Evolutionary conservation across 1,284 basidiomycete genomes (phyloP), one percentile per base, ranked within the genome.

Genomic region (Ustanciosporium gigantosporum): DNA sequence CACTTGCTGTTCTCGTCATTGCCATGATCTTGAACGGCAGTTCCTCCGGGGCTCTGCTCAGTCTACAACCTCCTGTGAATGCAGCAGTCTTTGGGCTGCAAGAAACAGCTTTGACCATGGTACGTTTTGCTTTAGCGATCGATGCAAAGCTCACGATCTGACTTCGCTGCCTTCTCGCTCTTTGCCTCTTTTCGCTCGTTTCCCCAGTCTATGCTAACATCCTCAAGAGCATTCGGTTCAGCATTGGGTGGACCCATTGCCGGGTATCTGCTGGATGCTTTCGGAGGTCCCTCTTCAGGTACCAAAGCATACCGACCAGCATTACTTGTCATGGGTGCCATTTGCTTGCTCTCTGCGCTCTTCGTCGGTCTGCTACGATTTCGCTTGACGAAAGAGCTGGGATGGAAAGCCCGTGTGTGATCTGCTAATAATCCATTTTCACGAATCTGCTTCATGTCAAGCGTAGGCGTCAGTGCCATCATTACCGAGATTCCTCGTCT

Each of bases 21-120:
- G 67, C 67, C 1, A 57, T 69, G 44, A 37, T 67, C 7, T 31
- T 69, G 36, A 69, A 69, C 17, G 67, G 67, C 16, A 47, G 59
- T 21, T 52, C 53, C 32, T 48, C 52, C 3, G 67, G 67, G 7
- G 67, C 64, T 2, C 20, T 69, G 31, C 41, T 67, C 25, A 52
- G 49, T 27, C 53, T 69, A 15, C 58, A 64, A 31, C 58, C 67
- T n/a, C 52, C 59, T 5, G 64, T 66, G 41, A 56, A 62, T 17
- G 57, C 67, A 3, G 49, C 58, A 13, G 40, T 69, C 32, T 69
- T 67, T 43, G 65, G 67, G 21, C 45, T 62, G 3, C 43, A 52
- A 21, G 48, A 58, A 32, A 53, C 56, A 5, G 67, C 55, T 17
- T 41, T 66, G 14, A 56, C 58, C 3, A 56, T 61, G 52, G 55